Evolutionary conservation across 345 rosid genomes (phyloP), one percentile per base, ranked within the genome.

Genomic region (Camelina laxa): DNA sequence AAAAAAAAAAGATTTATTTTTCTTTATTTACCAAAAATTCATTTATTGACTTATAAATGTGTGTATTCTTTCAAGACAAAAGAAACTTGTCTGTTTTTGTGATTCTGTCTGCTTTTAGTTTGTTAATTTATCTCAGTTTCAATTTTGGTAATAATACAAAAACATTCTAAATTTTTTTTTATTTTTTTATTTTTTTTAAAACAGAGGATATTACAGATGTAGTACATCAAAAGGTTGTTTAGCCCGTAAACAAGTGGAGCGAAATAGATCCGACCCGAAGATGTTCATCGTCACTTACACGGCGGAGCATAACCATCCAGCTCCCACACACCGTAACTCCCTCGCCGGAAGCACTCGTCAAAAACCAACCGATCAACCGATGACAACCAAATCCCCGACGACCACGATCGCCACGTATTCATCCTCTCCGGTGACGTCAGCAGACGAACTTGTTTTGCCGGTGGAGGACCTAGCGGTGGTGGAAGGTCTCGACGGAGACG

Each of bases 171-270:
- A 17, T 36, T 61, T 1, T 41, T 39, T 49, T 42, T 2, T 47
- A 27, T 24, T 0, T 24, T 2, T 24, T 24, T 4, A 27, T 68
- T 76, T 27, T 9, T 27, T 5, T 61, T 66, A 38, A 39, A 39
- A 80, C 93, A 95, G 98, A 84, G 94, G 97, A 21, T 89, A 96
- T 71, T 92, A 92, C 84, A 87, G 89, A 87, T 92, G 99, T 74
- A 92, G 98, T 75, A 95, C 91, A 64, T 95, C 96, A 57, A 92
- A 91, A 71, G 96, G 96, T 11, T 92, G 98, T 82, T 83, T 95
- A 81, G 98, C 99, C 75, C 85, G 99, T 47, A 92, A 95, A 77
- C 99, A 95, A 82, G 97, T 90, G 84, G 98, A 95, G 89, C 84
- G 97, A 68, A 87, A 91, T 83, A 90, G 97, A 95, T 89, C 98